Base-by-base conservation (phyloP, 208 protist species). In the Wallacemonas sp. region DNA sequence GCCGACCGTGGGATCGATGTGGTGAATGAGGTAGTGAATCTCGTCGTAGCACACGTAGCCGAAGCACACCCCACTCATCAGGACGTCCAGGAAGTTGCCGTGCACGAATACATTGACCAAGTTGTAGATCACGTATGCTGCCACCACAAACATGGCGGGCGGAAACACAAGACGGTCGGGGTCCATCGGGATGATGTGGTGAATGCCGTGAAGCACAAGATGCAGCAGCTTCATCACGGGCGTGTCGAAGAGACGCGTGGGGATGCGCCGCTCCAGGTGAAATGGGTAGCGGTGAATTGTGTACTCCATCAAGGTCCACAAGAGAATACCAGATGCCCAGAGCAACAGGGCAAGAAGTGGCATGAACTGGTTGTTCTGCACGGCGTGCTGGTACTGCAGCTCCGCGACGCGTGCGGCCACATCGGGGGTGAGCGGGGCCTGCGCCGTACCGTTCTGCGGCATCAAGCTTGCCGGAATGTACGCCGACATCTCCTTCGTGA, bases 171-270 rank as follows among this genome's bases (percentile, higher is more conserved):
- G 77, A 41, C 76, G 76, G 38, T 78, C 76, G 33, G 72, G 76
- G 65, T 86, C 76, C 76, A 82, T 86, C 19, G 79, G 79, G 51
- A 82, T 82, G 64, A 86, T 73, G 62, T 82, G 79, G 34, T 86
- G 79, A 27, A 86, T 73, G 58, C 75, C 79, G 59, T 82, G 79
- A 11, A 86, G 62, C 14, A 78, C 27, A 22, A 86, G 53, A 44
- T 82, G 79, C 44, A 82, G 51, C 44, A 67, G 46, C 60, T 79
- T 86, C 64, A 44, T 68, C 33, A 76, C 34, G 22, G 72, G 75
- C 27, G 68, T 74, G 62, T 79, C 72, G 26, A 86, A 68, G 12
- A 79, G 19, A 15, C 1, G 4, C 41, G 15, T n/a, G 4, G 79
- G 72, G 5, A 77, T 38, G 1, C 47, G 21, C 2, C 72, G 65